Conservation (phyloP, 2,329 filamentous ascomycete species). For the Trichothecium sympodiale region DNA sequence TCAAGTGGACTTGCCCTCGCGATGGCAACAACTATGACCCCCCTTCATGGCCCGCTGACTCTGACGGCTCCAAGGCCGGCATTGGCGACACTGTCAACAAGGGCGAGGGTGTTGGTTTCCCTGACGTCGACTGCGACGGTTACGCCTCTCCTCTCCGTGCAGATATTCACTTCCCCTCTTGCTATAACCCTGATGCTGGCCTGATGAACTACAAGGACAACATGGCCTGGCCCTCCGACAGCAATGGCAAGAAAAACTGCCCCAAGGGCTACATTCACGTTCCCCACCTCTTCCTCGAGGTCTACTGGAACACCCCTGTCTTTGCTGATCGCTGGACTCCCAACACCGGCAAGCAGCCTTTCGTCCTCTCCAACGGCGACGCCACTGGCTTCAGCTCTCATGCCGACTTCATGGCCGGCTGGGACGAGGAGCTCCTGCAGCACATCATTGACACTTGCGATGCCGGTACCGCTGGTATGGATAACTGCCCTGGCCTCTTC, state of each 20-base stretch:
- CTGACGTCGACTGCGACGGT: constrained; percentile 56
- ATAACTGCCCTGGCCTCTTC: constrained; percentile 47
- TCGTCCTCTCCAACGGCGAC: constrained; percentile 60
- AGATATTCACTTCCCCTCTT: constrained; percentile 63
- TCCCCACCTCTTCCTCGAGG: constrained; percentile 47
- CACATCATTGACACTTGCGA: constrained; percentile 57
- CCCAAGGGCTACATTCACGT: constrained; percentile 42
- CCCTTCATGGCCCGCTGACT: constrained; percentile 41
- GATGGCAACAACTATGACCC: constrained; percentile 30
- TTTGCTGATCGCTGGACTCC: constrained; percentile 38
- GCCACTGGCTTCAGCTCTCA: constrained; percentile 59
- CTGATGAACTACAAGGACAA: constrained; percentile 51
- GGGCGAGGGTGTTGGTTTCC: constrained; percentile 54
- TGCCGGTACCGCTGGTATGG: constrained; percentile 46
- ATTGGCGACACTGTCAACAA: constrained; percentile 42
- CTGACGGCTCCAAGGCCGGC: constrained; percentile 43
- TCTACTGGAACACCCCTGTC: constrained; percentile 46
- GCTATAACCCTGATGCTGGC: constrained; percentile 56
- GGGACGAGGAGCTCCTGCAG: constrained; percentile 55
- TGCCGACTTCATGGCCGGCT: constrained; percentile 63
- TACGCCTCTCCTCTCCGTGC: constrained; percentile 49
- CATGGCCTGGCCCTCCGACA: constrained; percentile 51
- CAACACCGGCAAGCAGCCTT: constrained; percentile 46
- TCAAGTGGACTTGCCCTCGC: constrained; percentile 52
- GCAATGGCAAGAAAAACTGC: constrained; percentile 41